phyloP scores from a whole-genome alignment of 306 rosid genomes.

The Vigna reflexopilosa region DNA sequence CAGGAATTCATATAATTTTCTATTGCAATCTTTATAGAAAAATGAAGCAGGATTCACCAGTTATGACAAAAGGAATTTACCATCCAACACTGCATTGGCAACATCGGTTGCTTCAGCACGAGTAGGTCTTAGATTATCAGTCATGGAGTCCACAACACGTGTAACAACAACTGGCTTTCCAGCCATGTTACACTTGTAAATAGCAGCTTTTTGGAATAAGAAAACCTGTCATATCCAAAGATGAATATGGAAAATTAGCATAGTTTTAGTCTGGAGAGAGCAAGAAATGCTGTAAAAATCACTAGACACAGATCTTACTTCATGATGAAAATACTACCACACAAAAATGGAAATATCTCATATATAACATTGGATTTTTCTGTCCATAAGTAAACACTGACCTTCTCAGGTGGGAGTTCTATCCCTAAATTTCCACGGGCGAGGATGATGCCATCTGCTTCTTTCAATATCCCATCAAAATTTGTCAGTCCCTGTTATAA shows the following conservation, averaged over 20 bases:
- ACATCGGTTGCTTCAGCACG: slow-evolving; percentile 99
- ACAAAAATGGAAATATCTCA: slow-evolving; percentile 30
- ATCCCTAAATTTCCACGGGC: slow-evolving; percentile 93
- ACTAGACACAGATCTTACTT: slow-evolving; percentile 1
- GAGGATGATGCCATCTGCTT: slow-evolving; percentile 84
- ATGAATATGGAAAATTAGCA: background rate
- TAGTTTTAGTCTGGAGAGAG: background rate
- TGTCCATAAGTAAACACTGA: slow-evolving; percentile 47
- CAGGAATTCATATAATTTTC: background rate
- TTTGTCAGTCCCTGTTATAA: slow-evolving; percentile 68
- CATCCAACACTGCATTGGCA: slow-evolving; percentile 98
- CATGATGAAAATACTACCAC: background rate
- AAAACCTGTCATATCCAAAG: slow-evolving; percentile 66
- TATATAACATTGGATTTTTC: slow-evolving; percentile 5
- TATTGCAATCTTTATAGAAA: slow-evolving; percentile 5
- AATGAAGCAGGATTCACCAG: slow-evolving; percentile 14
- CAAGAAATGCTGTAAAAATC: slow-evolving; percentile 5
- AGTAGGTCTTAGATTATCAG: slow-evolving; percentile 95
- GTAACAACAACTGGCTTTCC: slow-evolving; percentile 98
- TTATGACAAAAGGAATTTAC: slow-evolving; percentile 49
- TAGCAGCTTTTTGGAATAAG: slow-evolving; percentile 95
- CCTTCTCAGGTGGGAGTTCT: slow-evolving; percentile 97
- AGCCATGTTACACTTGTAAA: slow-evolving; percentile 94
- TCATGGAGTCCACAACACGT: slow-evolving; percentile 97
- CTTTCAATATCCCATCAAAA: slow-evolving; percentile 85